Percentiles rank a stretch among this genome's conserved stretches.
These are phyloP conservation scores for Pontederia paniculata DNA, from an alignment of 176 grass and related monocot genomes.

Conservation along the genomic window DNA sequence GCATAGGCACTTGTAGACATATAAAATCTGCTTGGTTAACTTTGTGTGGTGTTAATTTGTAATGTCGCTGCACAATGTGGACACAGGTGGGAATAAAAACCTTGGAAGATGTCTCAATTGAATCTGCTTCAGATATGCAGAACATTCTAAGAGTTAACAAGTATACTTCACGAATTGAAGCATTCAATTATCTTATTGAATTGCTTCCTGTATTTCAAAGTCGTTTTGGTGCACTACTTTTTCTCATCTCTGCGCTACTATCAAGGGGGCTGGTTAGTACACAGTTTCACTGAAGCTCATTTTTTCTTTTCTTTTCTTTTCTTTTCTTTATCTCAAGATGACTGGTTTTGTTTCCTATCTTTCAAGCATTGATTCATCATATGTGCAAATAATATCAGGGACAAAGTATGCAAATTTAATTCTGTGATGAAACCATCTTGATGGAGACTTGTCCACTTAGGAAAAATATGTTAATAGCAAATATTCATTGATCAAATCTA, in stretches of 20 bases:
- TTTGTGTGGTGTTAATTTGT: not conserved
- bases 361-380: too few species aligned
- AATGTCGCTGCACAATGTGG: not conserved
- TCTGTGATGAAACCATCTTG: too few species aligned
- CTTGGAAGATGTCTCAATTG: constrained; percentile 73
- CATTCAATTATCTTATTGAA: constrained; percentile 55
- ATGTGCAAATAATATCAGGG: too few species aligned
- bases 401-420: too few species aligned
- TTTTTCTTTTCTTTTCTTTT: not conserved
- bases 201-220: constrained; percentile 75
- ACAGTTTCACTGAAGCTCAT: not conserved
- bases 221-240: constrained; percentile 80
- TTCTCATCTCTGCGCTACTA: constrained; percentile 87
- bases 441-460: too few species aligned
- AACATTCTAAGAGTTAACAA: constrained; percentile 62
- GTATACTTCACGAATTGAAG: constrained; percentile 50
- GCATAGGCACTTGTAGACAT: too few species aligned
- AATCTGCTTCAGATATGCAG: constrained; percentile 86
- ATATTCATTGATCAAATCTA: too few species aligned
- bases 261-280: constrained; percentile 85
- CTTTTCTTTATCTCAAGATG: not conserved
- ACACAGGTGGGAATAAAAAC: constrained; percentile 45
- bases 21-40: not conserved
- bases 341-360: too few species aligned
- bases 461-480: too few species aligned